Conservation (phyloP, 352 stramenopile species). For the Phytophthora sp. region DNA sequence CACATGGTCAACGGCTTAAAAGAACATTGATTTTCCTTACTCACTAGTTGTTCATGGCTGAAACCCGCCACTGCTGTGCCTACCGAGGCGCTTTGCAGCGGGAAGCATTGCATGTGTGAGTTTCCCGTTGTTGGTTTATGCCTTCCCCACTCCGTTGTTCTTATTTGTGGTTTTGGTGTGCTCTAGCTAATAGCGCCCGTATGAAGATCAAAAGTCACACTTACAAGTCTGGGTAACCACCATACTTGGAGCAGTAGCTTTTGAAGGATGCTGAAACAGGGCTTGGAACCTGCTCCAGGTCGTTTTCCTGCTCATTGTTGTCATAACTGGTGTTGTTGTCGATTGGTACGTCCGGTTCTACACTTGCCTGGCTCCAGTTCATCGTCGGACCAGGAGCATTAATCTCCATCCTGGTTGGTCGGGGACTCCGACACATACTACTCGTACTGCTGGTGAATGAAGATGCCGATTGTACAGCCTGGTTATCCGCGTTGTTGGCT, state of each 20-base stretch:
- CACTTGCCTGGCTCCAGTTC: constrained; percentile 51
- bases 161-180: constrained; percentile 32
- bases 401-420: constrained; percentile 29
- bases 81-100: constrained; percentile 14
- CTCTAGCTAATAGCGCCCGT: too few relatives aligned
- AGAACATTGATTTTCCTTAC: constrained; percentile 43
- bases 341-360: constrained; percentile 20
- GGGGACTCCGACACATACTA: constrained; percentile 27
- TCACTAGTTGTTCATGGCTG: constrained; percentile 33
- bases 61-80: not conserved
- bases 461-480: constrained; percentile 20
- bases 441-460: constrained; percentile 38
- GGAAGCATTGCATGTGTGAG: constrained; percentile 29
- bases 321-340: constrained; percentile 15
- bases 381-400: constrained; percentile 14
- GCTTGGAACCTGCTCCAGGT: constrained; percentile 29
- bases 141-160: constrained; percentile 8
- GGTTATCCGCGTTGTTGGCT: constrained; percentile 15
- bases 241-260: constrained; percentile 89
- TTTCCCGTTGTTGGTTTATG: constrained; percentile 12
- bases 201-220: not conserved
- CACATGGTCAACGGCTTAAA: constrained; percentile 34
- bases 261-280: constrained; percentile 61
- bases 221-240: constrained; percentile 72
- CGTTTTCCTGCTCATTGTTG: constrained; percentile 17